Percentiles rank a stretch among this genome's conserved stretches.
These are phyloP conservation scores for Cicer pinnatifidum DNA, from an alignment of 306 rosid genomes.

Conservation along the genomic window DNA sequence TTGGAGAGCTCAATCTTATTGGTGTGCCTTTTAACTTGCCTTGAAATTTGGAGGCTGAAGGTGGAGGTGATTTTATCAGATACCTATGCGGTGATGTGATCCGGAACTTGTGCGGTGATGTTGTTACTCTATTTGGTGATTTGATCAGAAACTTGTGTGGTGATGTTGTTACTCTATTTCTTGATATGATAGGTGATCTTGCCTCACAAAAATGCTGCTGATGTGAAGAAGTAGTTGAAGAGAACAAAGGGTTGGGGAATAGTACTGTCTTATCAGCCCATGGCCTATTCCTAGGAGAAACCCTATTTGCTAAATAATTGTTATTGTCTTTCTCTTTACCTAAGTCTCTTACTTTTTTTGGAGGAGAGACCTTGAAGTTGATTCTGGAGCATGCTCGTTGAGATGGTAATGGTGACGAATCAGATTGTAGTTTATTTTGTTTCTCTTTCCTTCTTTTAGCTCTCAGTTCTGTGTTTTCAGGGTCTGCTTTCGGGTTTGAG, in stretches of 20 bases:
- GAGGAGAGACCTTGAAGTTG: slow-evolving; percentile 84
- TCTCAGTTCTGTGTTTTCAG: slow-evolving; percentile 65
- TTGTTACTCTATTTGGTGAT: slow-evolving; percentile 56
- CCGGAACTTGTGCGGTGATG: slow-evolving; percentile 19
- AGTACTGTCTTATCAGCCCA: slow-evolving; percentile 85
- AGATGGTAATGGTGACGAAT: slow-evolving; percentile 51
- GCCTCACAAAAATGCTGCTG: slow-evolving; percentile 69
- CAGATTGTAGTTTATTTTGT: slow-evolving; percentile 55
- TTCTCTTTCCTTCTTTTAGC: slow-evolving; percentile 83
- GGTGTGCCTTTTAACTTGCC: slow-evolving; percentile 65
- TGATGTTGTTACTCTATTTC: slow-evolving; percentile 59
- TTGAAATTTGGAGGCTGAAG: slow-evolving; percentile 61
- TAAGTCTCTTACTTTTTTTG: slow-evolving; percentile 57
- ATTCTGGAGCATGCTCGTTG: slow-evolving; percentile 78
- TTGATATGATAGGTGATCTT: slow-evolving; percentile 72
- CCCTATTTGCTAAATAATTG: slow-evolving; percentile 68
- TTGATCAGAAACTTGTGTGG: slow-evolving; percentile 81
- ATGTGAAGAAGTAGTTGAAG: slow-evolving; percentile 45
- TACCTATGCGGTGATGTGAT: slow-evolving; percentile 68
- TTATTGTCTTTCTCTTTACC: slow-evolving; percentile 57
- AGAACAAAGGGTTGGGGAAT: slow-evolving; percentile 89
- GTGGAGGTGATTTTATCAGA: slow-evolving; percentile 58
- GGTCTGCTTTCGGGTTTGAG: slow-evolving; percentile 49
- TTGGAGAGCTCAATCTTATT: slow-evolving; percentile 37
- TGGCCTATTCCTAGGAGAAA: slow-evolving; percentile 80